Evolutionary conservation across 305 asterid genomes (phyloP).

Genomic region (Fraxinus albicans): DNA sequence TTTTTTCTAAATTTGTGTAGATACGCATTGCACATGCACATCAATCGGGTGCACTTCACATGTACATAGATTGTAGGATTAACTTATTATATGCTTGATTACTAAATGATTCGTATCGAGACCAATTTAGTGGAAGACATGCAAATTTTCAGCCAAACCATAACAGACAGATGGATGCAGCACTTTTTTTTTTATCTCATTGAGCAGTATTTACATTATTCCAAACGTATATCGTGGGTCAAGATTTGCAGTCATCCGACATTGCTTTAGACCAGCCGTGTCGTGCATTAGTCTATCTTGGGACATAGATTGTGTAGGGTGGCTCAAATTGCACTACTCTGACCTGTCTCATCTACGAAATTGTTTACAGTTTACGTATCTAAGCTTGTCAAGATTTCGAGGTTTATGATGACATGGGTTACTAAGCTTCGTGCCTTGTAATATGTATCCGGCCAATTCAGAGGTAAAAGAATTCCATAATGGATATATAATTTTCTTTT

Average conservation of each 20-base stretch:
- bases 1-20: too few relatives aligned
- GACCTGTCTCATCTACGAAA: not conserved
- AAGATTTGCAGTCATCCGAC: too few relatives aligned
- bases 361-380: too few relatives aligned
- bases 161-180: not conserved
- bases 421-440: not conserved
- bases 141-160: not conserved
- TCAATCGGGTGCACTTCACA: too few relatives aligned
- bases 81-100: too few relatives aligned
- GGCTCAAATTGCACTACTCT: too few relatives aligned
- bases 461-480: not conserved
- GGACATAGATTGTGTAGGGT: too few relatives aligned
- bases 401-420: not conserved
- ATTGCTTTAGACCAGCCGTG: too few relatives aligned
- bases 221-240: not conserved
- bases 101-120: not conserved
- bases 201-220: not conserved
- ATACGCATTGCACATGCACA: too few relatives aligned
- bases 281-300: too few relatives aligned
- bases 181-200: not conserved
- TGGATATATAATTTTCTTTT: not conserved
- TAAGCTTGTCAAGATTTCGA: too few relatives aligned
- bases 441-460: not conserved
- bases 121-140: not conserved
- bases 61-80: too few relatives aligned